phyloP scores from a whole-genome alignment of 257 asterid species.

The Jaltomata sinuosa region DNA sequence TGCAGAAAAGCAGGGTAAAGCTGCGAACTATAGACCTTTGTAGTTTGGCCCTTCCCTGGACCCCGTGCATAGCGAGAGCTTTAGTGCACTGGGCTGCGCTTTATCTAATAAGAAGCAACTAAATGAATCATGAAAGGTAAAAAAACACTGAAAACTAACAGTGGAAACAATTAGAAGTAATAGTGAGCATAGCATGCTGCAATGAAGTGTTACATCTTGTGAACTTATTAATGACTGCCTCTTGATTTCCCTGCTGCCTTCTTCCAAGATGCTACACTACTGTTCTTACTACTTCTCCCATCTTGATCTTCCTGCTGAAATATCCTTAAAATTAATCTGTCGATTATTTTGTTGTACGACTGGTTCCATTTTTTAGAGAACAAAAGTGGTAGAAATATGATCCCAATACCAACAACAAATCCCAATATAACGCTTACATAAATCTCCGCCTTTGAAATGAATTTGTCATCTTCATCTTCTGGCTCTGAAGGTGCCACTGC shows the following conservation, averaged over 20 bases:
- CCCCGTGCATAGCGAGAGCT: too few relatives aligned
- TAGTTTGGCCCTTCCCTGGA: too few relatives aligned
- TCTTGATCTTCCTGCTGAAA: neutral
- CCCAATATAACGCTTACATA: constrained; percentile 11
- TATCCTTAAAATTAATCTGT: neutral
- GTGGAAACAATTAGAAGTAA: neutral
- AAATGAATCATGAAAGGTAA: neutral
- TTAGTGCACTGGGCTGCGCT: too few relatives aligned
- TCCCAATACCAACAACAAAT: constrained; percentile 5
- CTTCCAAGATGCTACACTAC: neutral
- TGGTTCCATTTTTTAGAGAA: neutral
- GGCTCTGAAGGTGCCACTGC: neutral
- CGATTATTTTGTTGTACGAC: neutral
- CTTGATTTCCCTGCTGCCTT: neutral
- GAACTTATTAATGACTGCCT: neutral
- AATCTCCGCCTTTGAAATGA: neutral
- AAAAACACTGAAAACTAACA: neutral
- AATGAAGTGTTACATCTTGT: neutral
- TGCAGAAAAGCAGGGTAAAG: too few relatives aligned
- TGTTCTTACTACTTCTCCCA: neutral
- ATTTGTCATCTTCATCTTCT: neutral
- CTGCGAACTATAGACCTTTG: too few relatives aligned
- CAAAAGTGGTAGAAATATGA: constrained; percentile 5
- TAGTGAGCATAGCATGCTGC: neutral
- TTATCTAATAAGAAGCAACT: neutral